phyloP scores from a whole-genome alignment of 768 basidiomycete species.

The Paxillus involutus region DNA sequence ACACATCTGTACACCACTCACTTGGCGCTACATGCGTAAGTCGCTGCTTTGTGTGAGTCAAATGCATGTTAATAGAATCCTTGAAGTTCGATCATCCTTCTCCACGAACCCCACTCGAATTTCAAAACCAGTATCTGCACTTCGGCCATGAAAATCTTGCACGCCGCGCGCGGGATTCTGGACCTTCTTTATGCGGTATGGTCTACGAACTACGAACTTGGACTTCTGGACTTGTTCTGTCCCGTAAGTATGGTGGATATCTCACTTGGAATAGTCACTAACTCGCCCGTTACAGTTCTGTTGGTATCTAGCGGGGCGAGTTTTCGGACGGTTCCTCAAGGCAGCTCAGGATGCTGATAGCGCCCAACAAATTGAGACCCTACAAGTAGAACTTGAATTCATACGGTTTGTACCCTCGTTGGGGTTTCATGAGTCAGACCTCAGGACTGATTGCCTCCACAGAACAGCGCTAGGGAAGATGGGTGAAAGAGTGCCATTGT shows the following conservation, averaged over 20 bases:
- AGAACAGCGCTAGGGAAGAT: slow-evolving; percentile 62
- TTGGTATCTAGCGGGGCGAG: slow-evolving; percentile 70
- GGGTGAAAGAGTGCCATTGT: slow-evolving; percentile 67
- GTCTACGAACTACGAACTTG: slow-evolving; percentile 73
- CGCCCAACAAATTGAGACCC: slow-evolving; percentile 53
- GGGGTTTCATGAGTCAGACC: neutral
- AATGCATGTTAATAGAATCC: slow-evolving; percentile 32
- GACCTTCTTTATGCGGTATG: slow-evolving; percentile 65
- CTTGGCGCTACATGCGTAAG: slow-evolving; percentile 33
- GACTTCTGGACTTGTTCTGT: slow-evolving; percentile 68
- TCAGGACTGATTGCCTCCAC: neutral
- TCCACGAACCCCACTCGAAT: slow-evolving; percentile 78
- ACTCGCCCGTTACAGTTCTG: slow-evolving; percentile 43
- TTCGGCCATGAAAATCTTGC: slow-evolving; percentile 68
- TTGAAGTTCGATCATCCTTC: slow-evolving; percentile 60
- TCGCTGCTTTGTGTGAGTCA: slow-evolving; percentile 21
- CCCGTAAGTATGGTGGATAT: slow-evolving; percentile 43
- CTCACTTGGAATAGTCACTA: neutral
- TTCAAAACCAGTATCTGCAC: slow-evolving; percentile 57
- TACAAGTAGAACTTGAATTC: slow-evolving; percentile 66
- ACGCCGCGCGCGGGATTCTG: slow-evolving; percentile 63
- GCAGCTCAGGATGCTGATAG: slow-evolving; percentile 59
- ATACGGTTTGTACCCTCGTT: slow-evolving; percentile 48
- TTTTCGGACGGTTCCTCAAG: slow-evolving; percentile 64
- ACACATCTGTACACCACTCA: slow-evolving; percentile 50